Base-by-base conservation (phyloP, 768 basidiomycete species). In the Termitomyces eurrhizus region DNA sequence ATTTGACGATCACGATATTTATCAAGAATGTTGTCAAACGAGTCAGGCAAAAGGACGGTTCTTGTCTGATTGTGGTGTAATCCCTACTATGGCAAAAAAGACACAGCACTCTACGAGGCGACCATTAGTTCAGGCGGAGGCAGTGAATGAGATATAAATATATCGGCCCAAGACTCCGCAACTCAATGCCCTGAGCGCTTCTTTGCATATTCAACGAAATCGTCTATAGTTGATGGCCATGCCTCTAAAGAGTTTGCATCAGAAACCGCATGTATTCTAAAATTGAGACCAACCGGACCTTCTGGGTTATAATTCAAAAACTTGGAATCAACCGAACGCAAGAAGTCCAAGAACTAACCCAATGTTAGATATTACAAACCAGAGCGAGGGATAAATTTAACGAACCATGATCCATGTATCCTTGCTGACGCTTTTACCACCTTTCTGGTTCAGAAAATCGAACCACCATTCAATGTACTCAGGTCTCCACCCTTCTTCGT, bases 341-440 rank as follows among this genome's bases (percentile, higher is more conserved):
- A 76, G 65, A 93, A 94, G 65, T 90, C 90, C 52, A 87, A 75
- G 66, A 95, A 90, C 92, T 93, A 68, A 14, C 42, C 14, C 39
- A 42, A 57, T 32, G 56, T 55, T 57, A 57, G 41, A 44, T n/a
- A 56, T 12, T 42, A 44, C 35, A 36, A 54, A 35, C n/a, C 29
- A 44, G 24, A 56, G 32, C 46, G 5, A 54, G 42, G 24, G 48
- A 36, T 52, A 54, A 55, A 42, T 50, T 49, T 33, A 14, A 74
- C 86, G 46, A 52, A 90, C 92, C 92, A 94, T 93, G 55, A 79
- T 73, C 93, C 92, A 94, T 18, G 90, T 91, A 74, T 93, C 93
- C 74, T 90, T 92, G 75, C 90, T 93, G 36, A 95, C 81, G 5
- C 91, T 92, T 69, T 89, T 89, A 24, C 78, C 78, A 1, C 85